Conservation (phyloP, 345 rosid genomes). For the Zanthoxylum bungeanum region DNA sequence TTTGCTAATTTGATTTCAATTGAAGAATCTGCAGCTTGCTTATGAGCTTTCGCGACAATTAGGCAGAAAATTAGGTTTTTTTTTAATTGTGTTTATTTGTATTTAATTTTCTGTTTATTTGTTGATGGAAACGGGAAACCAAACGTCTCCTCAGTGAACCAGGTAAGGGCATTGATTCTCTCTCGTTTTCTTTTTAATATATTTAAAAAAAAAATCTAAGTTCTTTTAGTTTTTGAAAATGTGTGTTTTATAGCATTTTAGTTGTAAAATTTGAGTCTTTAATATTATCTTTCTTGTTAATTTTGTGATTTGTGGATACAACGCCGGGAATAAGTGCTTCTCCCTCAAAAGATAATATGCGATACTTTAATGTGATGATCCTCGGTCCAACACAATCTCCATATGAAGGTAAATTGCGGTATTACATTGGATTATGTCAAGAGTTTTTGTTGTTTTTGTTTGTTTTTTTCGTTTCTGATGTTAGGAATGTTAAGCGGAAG, state of each 20-base stretch:
- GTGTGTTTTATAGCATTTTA: not conserved
- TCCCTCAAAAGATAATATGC: slow-evolving; percentile 94
- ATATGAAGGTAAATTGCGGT: slow-evolving; percentile 66
- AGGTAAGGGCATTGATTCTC: slow-evolving; percentile 48
- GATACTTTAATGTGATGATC: slow-evolving; percentile 94
- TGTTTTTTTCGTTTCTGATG: not conserved
- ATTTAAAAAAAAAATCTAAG: too few relatives aligned
- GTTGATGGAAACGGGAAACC: slow-evolving; percentile 64
- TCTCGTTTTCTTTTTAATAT: too few relatives aligned
- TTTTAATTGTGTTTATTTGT: not conserved
- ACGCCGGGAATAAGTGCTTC: slow-evolving; percentile 99
- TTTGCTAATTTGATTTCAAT: not conserved
- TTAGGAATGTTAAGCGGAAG: not conserved
- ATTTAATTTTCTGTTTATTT: slow-evolving; percentile 1
- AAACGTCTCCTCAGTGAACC: slow-evolving; percentile 99
- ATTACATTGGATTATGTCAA: not conserved
- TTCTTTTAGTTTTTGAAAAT: not conserved
- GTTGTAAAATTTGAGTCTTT: slow-evolving; percentile 2
- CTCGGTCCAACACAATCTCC: slow-evolving; percentile 98
- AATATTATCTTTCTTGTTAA: not conserved
- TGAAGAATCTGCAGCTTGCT: slow-evolving; percentile 8
- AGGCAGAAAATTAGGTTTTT: not conserved
- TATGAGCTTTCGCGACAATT: not conserved
- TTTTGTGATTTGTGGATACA: slow-evolving; percentile 32
- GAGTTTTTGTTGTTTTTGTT: not conserved